Evolutionary conservation across 2,329 filamentous ascomycete genomes (phyloP), one percentile per base, ranked within the genome.

Genomic region (Gyromitra esculenta): DNA sequence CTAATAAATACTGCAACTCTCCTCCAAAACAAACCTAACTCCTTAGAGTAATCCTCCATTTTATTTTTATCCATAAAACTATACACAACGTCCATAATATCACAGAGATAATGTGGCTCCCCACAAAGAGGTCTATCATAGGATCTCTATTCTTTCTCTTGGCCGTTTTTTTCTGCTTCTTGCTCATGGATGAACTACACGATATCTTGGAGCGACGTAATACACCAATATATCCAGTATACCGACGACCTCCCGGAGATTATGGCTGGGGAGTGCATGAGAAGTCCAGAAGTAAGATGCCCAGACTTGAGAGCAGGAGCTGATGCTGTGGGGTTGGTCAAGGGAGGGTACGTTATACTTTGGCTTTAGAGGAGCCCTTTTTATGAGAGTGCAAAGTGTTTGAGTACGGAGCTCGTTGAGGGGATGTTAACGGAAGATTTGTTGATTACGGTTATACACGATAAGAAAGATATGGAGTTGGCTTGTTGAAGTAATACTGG

Each of bases 221-320:
- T 11, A 31, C 37, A 5, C 56, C 31, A 11, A 1, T 4, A 8
- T 59, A 37, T 39, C 56, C 56, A 39, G 13, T 37, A 18, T 59
- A 59, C 37, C 25, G 37, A 18, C 25, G 56, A 9, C 56, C 56
- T 37, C 56, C 13, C 1, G 56, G 56, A 39, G 35, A 37, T 18
- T 59, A 59, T 15, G 37, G 56, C 56, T 39, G 31, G 56, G 56
- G 56, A 59, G 56, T 59, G 13, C 31, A 59, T 3, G 56, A 59
- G 31, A 25, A 15, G 5, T 15, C 25, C 15, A 37, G 35, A 25
- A 59, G 31, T n/a, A 11, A 31, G 13, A 37, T n/a, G 2, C n/a
- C 13, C 5, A 39, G 15, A 9, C 15, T 37, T n/a, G 31, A 37
- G 35, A 6, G 5, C 13, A 15, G 31, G 25, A 18, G n/a, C n/a